A percentile compares a stretch with the other conserved stretches of the same genome.
These are phyloP conservation scores for Trichoderma sp. DNA, from an alignment of 2,329 filamentous ascomycete genomes.

Conservation along the genomic window DNA sequence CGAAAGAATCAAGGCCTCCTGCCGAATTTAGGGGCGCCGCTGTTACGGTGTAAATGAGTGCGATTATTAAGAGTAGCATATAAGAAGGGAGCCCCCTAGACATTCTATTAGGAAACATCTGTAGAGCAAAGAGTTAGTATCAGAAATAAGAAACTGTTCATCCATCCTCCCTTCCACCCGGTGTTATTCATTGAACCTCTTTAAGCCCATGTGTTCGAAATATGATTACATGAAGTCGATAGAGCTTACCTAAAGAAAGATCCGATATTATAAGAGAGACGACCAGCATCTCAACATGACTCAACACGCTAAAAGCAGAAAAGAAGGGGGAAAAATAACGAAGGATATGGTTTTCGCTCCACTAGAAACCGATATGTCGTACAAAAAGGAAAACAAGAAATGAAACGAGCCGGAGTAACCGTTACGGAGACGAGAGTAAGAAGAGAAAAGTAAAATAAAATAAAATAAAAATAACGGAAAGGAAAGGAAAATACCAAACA, in stretches of 20 bases:
- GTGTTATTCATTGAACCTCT: background rate
- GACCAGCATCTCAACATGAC: conserved; percentile 42
- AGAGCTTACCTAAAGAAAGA: conserved; percentile 28
- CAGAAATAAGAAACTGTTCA: background rate
- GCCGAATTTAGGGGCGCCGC: conserved; percentile 38
- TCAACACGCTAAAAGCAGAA: conserved; percentile 25
- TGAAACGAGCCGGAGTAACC: conserved; percentile 2
- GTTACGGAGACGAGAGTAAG: background rate
- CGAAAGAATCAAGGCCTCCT: conserved; percentile 43
- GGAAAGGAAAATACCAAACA: background rate
- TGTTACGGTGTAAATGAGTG: conserved; percentile 33
- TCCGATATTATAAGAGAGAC: conserved; percentile 27
- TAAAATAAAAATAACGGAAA: conserved; percentile 24
- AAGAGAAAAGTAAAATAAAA: conserved; percentile 7
- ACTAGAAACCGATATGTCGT: background rate
- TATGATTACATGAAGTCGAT: background rate
- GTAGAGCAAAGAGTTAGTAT: conserved; percentile 19
- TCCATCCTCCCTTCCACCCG: background rate
- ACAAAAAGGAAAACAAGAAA: conserved; percentile 12
- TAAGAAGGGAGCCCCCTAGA: conserved; percentile 39
- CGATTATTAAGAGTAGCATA: conserved; percentile 38
- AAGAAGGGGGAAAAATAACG: background rate
- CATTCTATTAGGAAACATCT: conserved; percentile 51
- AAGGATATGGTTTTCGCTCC: conserved; percentile 16
- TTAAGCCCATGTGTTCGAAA: background rate